phyloP scores from a whole-genome alignment of 139 green algal genomes.

The Chlamydomonas sp. region DNA sequence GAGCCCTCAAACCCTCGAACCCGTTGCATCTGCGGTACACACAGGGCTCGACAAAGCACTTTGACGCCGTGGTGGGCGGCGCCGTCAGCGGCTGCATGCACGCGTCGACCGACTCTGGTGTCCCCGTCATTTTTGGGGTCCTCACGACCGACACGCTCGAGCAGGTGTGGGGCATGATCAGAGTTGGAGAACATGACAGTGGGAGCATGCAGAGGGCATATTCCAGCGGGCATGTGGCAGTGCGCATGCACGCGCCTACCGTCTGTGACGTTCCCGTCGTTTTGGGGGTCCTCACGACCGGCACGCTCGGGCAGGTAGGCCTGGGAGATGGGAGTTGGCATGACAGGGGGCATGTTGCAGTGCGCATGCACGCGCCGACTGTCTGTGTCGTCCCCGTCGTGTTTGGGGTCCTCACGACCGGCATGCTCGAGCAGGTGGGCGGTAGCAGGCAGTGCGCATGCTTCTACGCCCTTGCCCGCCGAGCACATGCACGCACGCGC shows the following conservation, averaged over 20 bases:
- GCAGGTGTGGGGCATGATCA: constrained; percentile 55
- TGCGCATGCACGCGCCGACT: constrained; percentile 57
- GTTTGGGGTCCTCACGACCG: constrained; percentile 92
- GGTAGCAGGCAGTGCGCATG: too few species aligned
- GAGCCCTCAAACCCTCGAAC: too few species aligned
- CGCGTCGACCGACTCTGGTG: constrained; percentile 57
- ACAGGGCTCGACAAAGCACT: constrained; percentile 93
- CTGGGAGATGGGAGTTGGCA: too few species aligned
- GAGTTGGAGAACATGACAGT: too few species aligned
- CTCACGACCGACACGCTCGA: constrained; percentile 92
- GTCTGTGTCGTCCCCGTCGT: constrained; percentile 76
- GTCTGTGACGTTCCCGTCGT: constrained; percentile 76
- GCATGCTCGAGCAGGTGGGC: constrained; percentile 83
- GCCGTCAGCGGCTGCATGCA: constrained; percentile 71
- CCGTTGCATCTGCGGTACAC: too few species aligned
- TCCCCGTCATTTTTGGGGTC: constrained; percentile 92
- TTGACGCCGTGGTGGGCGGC: constrained; percentile 84
- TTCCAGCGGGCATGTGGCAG: too few species aligned
- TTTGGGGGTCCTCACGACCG: constrained; percentile 92
- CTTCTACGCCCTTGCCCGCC: too few species aligned
- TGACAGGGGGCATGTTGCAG: too few species aligned
- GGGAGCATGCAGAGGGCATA: too few species aligned
- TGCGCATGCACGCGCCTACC: too few species aligned
- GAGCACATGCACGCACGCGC: too few species aligned
- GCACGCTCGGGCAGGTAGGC: constrained; percentile 85